phyloP scores from a whole-genome alignment of 371 early-diverging fungal species.

The Mortierella polycephala region DNA sequence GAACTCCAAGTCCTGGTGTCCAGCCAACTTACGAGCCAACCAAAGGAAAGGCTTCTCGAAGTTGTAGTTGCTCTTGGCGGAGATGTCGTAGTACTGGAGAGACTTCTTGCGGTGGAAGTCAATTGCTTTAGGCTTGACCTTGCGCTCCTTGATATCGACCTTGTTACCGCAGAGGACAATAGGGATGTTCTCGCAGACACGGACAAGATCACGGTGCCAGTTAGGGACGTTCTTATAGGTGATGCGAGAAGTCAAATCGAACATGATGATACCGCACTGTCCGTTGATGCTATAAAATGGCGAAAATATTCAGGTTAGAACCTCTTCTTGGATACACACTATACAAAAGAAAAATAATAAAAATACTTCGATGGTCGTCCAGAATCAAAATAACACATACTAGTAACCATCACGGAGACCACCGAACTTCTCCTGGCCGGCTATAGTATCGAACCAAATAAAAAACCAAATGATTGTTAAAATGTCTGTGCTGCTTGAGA shows the following conservation, averaged over 20 bases:
- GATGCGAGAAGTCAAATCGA: conserved; percentile 99
- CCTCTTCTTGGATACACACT: background rate
- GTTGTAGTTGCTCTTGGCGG: conserved; percentile 99
- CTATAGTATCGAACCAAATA: conserved; percentile 47
- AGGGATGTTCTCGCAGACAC: conserved; percentile 99
- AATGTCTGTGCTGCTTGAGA: too few relatives aligned
- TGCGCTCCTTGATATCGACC: conserved; percentile 99
- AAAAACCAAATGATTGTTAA: too few relatives aligned
- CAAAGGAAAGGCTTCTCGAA: conserved; percentile 99
- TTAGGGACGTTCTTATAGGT: conserved; percentile 99
- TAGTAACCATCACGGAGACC: conserved; percentile 99
- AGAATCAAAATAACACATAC: conserved; percentile 62
- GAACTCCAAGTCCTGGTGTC: conserved; percentile 95
- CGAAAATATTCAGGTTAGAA: background rate
- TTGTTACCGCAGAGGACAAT: conserved; percentile 99
- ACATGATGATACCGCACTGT: conserved; percentile 99
- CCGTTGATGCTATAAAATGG: conserved; percentile 86
- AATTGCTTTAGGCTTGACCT: conserved; percentile 99
- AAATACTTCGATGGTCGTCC: background rate
- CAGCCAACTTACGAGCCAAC: conserved; percentile 98
- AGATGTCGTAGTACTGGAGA: conserved; percentile 99
- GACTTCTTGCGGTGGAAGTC: conserved; percentile 99
- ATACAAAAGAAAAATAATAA: background rate
- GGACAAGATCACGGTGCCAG: conserved; percentile 99
- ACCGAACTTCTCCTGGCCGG: conserved; percentile 99